These are phyloP conservation scores for Akanthomyces uredinophilus DNA, from an alignment of 2,329 filamentous ascomycete genomes.

Conservation along the genomic window DNA sequence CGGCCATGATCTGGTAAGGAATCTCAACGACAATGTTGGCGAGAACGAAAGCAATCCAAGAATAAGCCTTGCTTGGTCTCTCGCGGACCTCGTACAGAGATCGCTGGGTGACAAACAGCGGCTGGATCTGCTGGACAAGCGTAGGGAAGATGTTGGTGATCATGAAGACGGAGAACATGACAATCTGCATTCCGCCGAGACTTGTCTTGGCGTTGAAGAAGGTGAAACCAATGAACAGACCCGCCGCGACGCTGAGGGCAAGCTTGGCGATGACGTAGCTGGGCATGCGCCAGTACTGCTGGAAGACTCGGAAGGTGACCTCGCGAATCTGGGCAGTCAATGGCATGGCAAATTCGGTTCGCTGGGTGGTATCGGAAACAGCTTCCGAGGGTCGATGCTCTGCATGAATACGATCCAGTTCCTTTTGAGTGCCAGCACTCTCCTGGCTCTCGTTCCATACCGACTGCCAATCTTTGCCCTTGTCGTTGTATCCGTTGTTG, in stretches of 20 bases:
- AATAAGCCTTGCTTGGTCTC: slow-evolving; percentile 68
- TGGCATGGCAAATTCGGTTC: slow-evolving; percentile 72
- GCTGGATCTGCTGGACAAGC: slow-evolving; percentile 68
- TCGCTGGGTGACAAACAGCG: slow-evolving; percentile 69
- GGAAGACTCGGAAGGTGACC: slow-evolving; percentile 65
- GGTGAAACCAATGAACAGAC: slow-evolving; percentile 71
- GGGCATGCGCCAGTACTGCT: slow-evolving; percentile 80
- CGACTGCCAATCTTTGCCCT: slow-evolving; percentile 56
- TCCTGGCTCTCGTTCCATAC: slow-evolving; percentile 58
- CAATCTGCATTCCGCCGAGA: slow-evolving; percentile 66
- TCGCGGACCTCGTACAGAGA: slow-evolving; percentile 74
- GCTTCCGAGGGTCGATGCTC: neutral
- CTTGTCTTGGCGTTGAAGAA: slow-evolving; percentile 55
- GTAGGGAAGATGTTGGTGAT: slow-evolving; percentile 68
- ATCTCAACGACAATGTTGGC: slow-evolving; percentile 69
- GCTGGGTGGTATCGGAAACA: slow-evolving; percentile 38
- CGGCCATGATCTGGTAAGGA: slow-evolving; percentile 63
- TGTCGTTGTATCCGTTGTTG: slow-evolving; percentile 34
- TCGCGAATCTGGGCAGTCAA: slow-evolving; percentile 60
- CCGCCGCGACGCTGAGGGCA: slow-evolving; percentile 51
- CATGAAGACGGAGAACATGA: slow-evolving; percentile 73
- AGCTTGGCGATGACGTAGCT: slow-evolving; percentile 72
- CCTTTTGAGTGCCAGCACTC: slow-evolving; percentile 46
- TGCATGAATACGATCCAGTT: slow-evolving; percentile 55
- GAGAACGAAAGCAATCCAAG: slow-evolving; percentile 68